Evolutionary conservation across 108 stramenopile genomes (phyloP).

Genomic region (Cyclotella choctawhatcheeana): DNA sequence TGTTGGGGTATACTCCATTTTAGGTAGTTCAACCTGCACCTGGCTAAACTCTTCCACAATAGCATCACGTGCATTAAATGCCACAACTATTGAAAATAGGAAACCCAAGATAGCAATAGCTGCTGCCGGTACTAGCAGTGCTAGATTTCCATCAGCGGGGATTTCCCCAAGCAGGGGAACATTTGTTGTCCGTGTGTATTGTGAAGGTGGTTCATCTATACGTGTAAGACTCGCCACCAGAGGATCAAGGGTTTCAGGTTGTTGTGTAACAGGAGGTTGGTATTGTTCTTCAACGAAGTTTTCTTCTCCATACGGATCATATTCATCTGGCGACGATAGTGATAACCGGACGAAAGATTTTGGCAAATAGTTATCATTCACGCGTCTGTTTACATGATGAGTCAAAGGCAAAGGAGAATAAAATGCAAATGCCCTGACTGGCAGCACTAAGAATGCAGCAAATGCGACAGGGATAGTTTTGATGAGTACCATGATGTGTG

Average conservation of each 20-base stretch:
- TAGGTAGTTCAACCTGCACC: conserved; percentile 41
- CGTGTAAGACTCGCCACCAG: conserved; percentile 72
- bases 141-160: conserved; percentile 64
- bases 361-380: background rate
- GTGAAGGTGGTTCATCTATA: conserved; percentile 45
- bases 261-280: conserved; percentile 9
- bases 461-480: background rate
- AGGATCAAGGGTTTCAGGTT: conserved; percentile 60
- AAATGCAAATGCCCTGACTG: background rate
- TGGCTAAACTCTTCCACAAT: conserved; percentile 51
- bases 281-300: background rate
- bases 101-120: conserved; percentile 71
- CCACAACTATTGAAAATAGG: conserved; percentile 62
- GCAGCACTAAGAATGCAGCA: background rate
- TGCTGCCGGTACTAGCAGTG: conserved; percentile 69
- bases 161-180: conserved; percentile 78
- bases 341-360: background rate
- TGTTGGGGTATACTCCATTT: conserved; percentile 50
- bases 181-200: conserved; percentile 42
- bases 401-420: background rate
- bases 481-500: background rate
- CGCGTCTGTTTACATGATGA: background rate
- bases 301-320: background rate
- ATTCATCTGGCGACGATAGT: background rate
- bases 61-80: conserved; percentile 56